Percentiles rank a stretch among this genome's conserved stretches.
Evolutionary conservation across 257 asterid genomes (phyloP).

Genomic region (Solanum lycopersicoides): DNA sequence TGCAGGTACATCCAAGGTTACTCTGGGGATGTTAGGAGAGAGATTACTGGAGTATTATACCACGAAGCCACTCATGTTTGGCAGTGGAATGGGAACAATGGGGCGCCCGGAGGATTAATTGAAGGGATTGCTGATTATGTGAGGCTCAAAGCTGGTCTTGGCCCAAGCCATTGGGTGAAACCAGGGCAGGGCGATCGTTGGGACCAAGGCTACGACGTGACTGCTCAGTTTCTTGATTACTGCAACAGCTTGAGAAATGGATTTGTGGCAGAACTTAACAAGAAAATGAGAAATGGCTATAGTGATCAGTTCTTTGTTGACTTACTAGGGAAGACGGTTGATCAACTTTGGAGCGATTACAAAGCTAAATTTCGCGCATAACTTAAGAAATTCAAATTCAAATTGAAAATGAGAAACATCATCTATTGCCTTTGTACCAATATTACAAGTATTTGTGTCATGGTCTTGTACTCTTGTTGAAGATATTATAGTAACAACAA

Average conservation of each 20-base stretch:
- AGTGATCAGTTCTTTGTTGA: not conserved
- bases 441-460: not conserved
- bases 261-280: slow-evolving; percentile 25
- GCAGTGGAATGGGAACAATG: slow-evolving; percentile 62
- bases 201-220: not conserved
- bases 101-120: slow-evolving; percentile 17
- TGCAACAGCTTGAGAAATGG: not conserved
- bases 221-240: not conserved
- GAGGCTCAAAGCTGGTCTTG: slow-evolving; percentile 41
- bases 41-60: slow-evolving; percentile 13
- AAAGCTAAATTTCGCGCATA: slow-evolving; percentile 20
- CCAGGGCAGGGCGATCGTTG: slow-evolving; percentile 21
- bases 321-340: not conserved
- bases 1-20: slow-evolving; percentile 20
- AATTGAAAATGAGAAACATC: not conserved
- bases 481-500: not conserved
- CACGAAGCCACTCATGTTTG: slow-evolving; percentile 54
- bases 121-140: slow-evolving; percentile 36
- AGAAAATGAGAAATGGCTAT: slow-evolving; percentile 46
- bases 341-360: slow-evolving; percentile 11
- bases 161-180: slow-evolving; percentile 51
- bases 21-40: not conserved
- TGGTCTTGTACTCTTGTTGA: not conserved
- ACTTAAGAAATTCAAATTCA: not conserved
- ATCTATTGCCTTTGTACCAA: not conserved